phyloP scores from a whole-genome alignment of 2,329 filamentous ascomycete species.

The Aschersonia sp. region DNA sequence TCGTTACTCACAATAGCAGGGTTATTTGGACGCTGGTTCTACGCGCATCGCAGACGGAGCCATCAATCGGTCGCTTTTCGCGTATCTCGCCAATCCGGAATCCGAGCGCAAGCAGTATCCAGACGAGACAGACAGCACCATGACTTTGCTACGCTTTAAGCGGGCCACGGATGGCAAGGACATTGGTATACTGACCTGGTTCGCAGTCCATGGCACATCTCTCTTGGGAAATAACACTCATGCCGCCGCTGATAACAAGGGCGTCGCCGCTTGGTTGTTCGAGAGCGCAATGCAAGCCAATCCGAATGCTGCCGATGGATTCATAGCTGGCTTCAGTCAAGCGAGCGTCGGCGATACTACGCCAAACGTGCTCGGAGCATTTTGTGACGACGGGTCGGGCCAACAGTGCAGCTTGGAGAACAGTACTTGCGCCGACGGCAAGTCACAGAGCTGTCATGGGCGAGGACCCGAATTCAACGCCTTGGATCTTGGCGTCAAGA shows the following conservation, averaged over 20 bases:
- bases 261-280: conserved; percentile 74
- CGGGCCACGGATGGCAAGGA: conserved; percentile 61
- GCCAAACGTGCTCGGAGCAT: conserved; percentile 77
- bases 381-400: conserved; percentile 74
- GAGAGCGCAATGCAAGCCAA: conserved; percentile 52
- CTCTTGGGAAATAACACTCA: conserved; percentile 86
- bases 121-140: conserved; percentile 33
- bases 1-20: conserved; percentile 18
- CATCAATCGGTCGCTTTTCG: conserved; percentile 77
- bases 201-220: conserved; percentile 82
- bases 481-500: conserved; percentile 57
- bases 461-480: conserved; percentile 55
- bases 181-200: conserved; percentile 78
- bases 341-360: conserved; percentile 84
- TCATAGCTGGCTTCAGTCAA: conserved; percentile 87
- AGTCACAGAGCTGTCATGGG: conserved; percentile 57
- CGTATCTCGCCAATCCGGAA: conserved; percentile 75
- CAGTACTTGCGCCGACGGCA: conserved; percentile 66
- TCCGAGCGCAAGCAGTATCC: conserved; percentile 59
- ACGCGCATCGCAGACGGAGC: conserved; percentile 62
- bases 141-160: conserved; percentile 70
- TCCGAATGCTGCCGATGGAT: conserved; percentile 43
- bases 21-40: conserved; percentile 55
- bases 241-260: conserved; percentile 91
- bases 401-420: conserved; percentile 61